Percentiles rank a stretch among this genome's conserved stretches.
Conservation (phyloP, 83 land plant genomes). For the Picea abies region DNA sequence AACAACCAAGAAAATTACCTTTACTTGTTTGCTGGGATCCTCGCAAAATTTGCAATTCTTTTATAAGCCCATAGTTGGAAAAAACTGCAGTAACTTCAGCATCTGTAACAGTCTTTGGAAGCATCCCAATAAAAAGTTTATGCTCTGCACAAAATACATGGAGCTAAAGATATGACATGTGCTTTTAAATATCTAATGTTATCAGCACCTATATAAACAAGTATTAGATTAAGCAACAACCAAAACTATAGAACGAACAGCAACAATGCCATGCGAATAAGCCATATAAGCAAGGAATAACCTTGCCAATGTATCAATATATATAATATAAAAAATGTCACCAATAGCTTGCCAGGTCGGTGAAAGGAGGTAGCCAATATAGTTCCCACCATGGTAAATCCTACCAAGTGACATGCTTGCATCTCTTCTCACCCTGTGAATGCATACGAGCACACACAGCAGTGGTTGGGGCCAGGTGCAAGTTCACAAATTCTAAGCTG, state of each 20-base stretch:
- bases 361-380: too few relatives aligned
- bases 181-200: not conserved
- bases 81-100: conserved; percentile 75
- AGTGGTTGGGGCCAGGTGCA: too few relatives aligned
- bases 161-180: not conserved
- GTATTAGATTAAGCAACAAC: not conserved
- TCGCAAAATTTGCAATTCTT: conserved; percentile 83
- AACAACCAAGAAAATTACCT: conserved; percentile 47
- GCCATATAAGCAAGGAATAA: not conserved
- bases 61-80: conserved; percentile 77
- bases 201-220: not conserved
- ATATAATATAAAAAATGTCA: not conserved
- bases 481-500: too few relatives aligned
- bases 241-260: not conserved
- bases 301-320: not conserved
- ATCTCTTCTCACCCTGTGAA: too few relatives aligned
- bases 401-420: too few relatives aligned
- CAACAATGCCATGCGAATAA: not conserved
- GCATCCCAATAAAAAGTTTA: conserved; percentile 98
- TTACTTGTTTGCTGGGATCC: conserved; percentile 94
- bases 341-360: too few relatives aligned
- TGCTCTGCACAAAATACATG: conserved; percentile 60
- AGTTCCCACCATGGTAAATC: too few relatives aligned
- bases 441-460: too few relatives aligned
- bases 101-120: conserved; percentile 86